Percentiles rank a stretch among this genome's conserved stretches.
phyloP scores from a whole-genome alignment of 495 filamentous ascomycete genomes.

The Hypoxylon fragiforme region DNA sequence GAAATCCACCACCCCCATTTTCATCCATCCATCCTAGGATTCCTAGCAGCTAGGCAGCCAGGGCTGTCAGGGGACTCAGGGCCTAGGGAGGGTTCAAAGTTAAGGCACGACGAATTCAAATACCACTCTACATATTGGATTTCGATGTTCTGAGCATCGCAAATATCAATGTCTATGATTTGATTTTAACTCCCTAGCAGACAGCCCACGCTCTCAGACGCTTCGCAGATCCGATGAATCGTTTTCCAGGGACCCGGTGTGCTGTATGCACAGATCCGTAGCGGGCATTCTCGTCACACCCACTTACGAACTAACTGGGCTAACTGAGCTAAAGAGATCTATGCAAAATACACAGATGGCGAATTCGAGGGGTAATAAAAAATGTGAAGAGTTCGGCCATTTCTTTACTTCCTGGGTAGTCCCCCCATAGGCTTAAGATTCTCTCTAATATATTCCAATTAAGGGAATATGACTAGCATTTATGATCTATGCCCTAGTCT shows the following conservation, averaged over 20 bases:
- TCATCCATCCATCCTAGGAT: constrained; percentile 9
- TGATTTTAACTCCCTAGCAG: background rate
- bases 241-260: constrained; percentile 24
- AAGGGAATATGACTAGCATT: constrained; percentile 3
- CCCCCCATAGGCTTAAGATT: constrained; percentile 7
- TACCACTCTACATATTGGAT: constrained; percentile 11
- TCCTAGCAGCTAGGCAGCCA: no score
- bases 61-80: background rate
- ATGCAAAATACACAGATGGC: background rate
- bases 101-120: constrained; percentile 11
- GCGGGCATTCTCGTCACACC: constrained; percentile 6
- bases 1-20: constrained; percentile 17
- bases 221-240: constrained; percentile 7
- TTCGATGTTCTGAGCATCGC: constrained; percentile 13
- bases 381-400: constrained; percentile 16
- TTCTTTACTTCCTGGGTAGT: constrained; percentile 26
- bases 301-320: background rate
- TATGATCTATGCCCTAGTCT: no score
- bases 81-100: no score
- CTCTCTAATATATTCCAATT: constrained; percentile 2
- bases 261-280: background rate
- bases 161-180: constrained; percentile 2
- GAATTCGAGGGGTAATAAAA: background rate
- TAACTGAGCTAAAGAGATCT: background rate
- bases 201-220: no score